Percentiles rank a stretch among this genome's conserved stretches.
These are phyloP conservation scores for Veloboletus limbatus DNA, from an alignment of 1,284 basidiomycete species.

Conservation along the genomic window DNA sequence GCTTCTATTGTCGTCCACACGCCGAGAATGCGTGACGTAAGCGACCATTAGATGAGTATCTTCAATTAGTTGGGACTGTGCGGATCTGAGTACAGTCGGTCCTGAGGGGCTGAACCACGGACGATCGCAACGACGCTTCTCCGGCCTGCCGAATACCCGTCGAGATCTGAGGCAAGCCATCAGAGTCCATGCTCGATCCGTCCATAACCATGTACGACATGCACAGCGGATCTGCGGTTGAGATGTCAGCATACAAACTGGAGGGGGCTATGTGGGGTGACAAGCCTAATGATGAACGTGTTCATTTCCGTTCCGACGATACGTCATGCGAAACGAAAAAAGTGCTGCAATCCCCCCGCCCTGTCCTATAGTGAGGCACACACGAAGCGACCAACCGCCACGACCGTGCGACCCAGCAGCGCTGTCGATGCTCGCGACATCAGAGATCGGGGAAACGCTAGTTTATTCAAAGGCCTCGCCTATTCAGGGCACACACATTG, in stretches of 20 bases:
- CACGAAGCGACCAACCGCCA: not conserved
- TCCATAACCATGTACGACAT: not conserved
- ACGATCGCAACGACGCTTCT: not conserved
- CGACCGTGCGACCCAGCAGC: not conserved
- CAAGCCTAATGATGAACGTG: not conserved
- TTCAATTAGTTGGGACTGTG: not conserved
- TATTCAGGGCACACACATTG: not conserved
- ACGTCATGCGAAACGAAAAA: conserved; percentile 1
- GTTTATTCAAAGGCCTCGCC: not conserved
- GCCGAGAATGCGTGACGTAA: conserved; percentile 3
- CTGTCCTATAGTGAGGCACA: not conserved
- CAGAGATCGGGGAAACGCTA: not conserved
- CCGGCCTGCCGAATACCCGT: not conserved
- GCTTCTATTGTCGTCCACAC: too few species aligned
- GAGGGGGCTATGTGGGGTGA: conserved; percentile 1
- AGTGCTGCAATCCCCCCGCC: too few species aligned
- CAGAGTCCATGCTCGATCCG: conserved; percentile 1
- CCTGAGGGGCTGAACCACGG: not conserved
- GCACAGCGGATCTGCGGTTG: conserved; percentile 3
- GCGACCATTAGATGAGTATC: not conserved
- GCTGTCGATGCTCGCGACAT: conserved; percentile 1
- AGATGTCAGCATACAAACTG: not conserved
- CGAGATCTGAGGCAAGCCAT: not conserved
- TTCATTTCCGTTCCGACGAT: conserved; percentile 20
- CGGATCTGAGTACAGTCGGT: not conserved